Evolutionary conservation across 495 filamentous ascomycete species (phyloP), one percentile per base, ranked within the genome.

Genomic region (Penicillium flavigenum): DNA sequence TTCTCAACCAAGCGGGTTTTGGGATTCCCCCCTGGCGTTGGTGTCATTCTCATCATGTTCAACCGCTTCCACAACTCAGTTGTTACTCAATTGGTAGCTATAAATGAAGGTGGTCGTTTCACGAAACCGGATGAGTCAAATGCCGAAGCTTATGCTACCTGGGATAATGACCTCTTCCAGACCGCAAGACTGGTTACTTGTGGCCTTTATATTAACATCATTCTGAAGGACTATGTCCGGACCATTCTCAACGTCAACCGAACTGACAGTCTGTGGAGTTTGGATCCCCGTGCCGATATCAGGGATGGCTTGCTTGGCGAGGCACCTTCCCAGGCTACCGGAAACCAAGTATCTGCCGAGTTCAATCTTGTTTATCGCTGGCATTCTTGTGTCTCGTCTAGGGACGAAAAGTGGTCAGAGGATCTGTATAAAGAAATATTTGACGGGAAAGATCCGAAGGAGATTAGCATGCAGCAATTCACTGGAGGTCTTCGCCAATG

Each of bases 1-100:
- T 96, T 91, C 55, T 84, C 88, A 5, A 86, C 91, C 64, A 89
- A 86, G 68, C 80, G 92, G 17, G 67, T 93, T 9, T 64, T 92
- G 12, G 88, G 85, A n/a, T 89, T 91, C 56, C 92, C 92, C 2
- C 90, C 91, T 0, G 92, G 92, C 14, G 91, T 94, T 36, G 83
- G 88, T 26, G 84, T 88, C 1, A 50, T 92, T 6, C 68, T 96
- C 17, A 87, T 96, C 73, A 81, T 81, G 76, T 84, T 86, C 71
- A 87, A 87, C 61, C 75, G 89, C 17, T 90, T 90, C 70, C 89
- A 92, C 68, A 92, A 92, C 67, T 78, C 90, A 63, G 81, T 87
- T 14, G 86, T 78, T 34, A 77, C 83, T 34, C 76, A 86, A 54
- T 70, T 86, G 51, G 82, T 80, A 22, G 38, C 62, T 5, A 87